These are phyloP conservation scores for Mycena epipterygia DNA, from an alignment of 768 basidiomycete species.

Conservation along the genomic window DNA sequence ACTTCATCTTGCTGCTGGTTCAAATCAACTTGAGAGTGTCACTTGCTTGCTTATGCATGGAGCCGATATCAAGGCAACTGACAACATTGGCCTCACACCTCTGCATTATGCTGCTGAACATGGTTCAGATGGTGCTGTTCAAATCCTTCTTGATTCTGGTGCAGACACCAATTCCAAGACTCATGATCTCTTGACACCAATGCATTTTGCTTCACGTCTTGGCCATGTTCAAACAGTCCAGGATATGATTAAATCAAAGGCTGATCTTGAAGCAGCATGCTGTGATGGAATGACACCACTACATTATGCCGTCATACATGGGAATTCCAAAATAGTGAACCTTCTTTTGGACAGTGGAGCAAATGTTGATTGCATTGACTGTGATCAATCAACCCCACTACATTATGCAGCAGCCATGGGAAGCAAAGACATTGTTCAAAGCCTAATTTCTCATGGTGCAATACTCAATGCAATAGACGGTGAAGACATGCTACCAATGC, in stretches of 20 bases:
- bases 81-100: background rate
- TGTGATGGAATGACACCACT: slow-evolving; percentile 25
- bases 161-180: slow-evolving; percentile 11
- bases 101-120: slow-evolving; percentile 21
- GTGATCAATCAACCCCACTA: slow-evolving; percentile 15
- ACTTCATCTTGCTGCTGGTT: slow-evolving; percentile 25
- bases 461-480: slow-evolving; percentile 3
- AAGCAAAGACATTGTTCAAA: background rate
- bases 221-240: slow-evolving; percentile 11
- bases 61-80: background rate
- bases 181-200: background rate
- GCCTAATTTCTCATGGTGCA: slow-evolving; percentile 7
- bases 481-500: slow-evolving; percentile 25
- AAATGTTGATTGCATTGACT: slow-evolving; percentile 13
- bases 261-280: slow-evolving; percentile 2
- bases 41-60: background rate
- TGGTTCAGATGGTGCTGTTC: slow-evolving; percentile 5
- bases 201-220: slow-evolving; percentile 3
- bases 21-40: slow-evolving; percentile 14
- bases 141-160: slow-evolving; percentile 7
- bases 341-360: slow-evolving; percentile 1
- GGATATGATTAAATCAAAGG: background rate
- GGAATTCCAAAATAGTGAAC: slow-evolving; percentile 4
- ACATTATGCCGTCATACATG: slow-evolving; percentile 26
- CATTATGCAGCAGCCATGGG: slow-evolving; percentile 25